Evolutionary conservation across 345 rosid species (phyloP).

Genomic region (Eucalyptus grandis): DNA sequence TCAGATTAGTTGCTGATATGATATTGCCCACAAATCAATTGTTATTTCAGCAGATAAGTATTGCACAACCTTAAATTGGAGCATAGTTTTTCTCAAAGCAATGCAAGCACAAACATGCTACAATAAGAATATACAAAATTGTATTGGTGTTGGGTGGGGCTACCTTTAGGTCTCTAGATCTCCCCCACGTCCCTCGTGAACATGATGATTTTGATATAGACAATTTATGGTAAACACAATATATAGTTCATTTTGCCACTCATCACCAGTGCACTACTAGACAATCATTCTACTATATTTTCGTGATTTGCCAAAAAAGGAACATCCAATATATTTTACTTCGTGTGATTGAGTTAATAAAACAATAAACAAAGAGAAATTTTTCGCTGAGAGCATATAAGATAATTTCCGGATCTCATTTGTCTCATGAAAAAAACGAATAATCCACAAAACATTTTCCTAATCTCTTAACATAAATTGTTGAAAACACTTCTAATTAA

Average conservation of each 20-base stretch:
- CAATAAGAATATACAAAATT: neutral
- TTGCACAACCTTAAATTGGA: neutral
- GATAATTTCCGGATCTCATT: neutral
- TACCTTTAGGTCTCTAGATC: neutral
- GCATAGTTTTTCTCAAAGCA: neutral
- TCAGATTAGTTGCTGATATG: neutral
- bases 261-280: fast-evolving
- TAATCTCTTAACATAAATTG: no score
- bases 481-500: no score
- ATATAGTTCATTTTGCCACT: neutral
- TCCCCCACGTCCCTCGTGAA: neutral
- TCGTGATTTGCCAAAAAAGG: neutral
- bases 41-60: neutral
- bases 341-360: neutral
- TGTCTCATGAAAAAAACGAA: no score
- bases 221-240: neutral
- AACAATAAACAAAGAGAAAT: neutral
- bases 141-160: neutral
- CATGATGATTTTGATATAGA: neutral
- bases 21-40: neutral
- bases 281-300: no score
- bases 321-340: no score
- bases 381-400: no score
- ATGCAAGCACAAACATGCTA: neutral
- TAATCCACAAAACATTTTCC: neutral